Conservation (phyloP, 1,139 yeast genomes). For the Keqinozyma sinolaborantium region DNA sequence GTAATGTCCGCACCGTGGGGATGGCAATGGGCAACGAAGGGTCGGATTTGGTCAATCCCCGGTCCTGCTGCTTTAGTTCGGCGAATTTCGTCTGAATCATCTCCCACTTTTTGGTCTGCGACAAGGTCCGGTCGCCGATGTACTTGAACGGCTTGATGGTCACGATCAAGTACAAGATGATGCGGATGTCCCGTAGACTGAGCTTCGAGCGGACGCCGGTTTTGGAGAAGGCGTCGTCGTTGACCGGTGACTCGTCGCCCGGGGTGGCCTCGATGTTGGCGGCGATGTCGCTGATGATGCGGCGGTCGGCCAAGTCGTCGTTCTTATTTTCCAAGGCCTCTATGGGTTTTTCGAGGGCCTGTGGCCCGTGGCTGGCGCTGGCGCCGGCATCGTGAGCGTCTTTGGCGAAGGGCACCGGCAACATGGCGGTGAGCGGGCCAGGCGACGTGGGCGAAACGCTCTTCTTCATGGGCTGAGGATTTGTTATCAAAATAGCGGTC, state of each 20-base stretch:
- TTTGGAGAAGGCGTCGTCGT: not conserved
- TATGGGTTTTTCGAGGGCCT: no score
- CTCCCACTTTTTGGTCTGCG: constrained; percentile 37
- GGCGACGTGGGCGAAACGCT: no score
- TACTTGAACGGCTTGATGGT: constrained; percentile 35
- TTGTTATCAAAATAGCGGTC: no score
- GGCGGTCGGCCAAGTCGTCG: not conserved
- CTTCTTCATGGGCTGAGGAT: no score
- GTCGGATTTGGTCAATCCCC: constrained; percentile 1
- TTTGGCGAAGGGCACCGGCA: no score
- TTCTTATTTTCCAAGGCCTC: no score
- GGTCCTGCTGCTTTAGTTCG: constrained; percentile 13
- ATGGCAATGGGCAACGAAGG: constrained; percentile 10
- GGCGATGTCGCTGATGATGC: not conserved
- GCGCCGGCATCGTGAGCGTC: no score
- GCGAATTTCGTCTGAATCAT: constrained; percentile 25
- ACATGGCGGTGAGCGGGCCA: no score
- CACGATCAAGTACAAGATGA: constrained; percentile 28
- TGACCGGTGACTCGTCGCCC: not conserved
- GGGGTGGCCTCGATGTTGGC: constrained; percentile 1
- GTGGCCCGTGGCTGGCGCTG: no score
- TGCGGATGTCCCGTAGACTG: constrained; percentile 23
- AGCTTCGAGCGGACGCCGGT: constrained; percentile 16
- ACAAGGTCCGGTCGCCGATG: constrained; percentile 29
- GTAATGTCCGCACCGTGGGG: constrained; percentile 37